Base-by-base conservation (phyloP, 371 early-diverging fungal species). In the Chytridiales sp. region DNA sequence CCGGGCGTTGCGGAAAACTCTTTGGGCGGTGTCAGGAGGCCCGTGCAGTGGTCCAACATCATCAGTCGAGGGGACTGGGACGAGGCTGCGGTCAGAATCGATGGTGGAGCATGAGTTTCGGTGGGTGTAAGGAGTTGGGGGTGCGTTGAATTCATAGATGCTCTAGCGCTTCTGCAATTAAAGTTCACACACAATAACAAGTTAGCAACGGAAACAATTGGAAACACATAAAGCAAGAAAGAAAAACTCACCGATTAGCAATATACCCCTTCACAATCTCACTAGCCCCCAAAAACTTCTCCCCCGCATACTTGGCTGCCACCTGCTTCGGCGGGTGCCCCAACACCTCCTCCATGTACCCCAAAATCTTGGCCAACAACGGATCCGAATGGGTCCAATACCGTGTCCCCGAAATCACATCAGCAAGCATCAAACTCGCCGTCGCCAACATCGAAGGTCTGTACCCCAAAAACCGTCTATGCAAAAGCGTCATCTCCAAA, bases 401-500 rank as follows among this genome's bases (percentile, higher is more conserved):
- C 13, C 58, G 42, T 4, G 46, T 41, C 41, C 47, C 48, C 19
- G 26, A 32, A 21, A 59, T 26, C 1, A 17, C 24, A 9, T 70
- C 71, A 1, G 70, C 70, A 13, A 73, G 54, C 27, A 50, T 41
- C 21, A 78, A 56, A 35, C 62, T 47, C 8, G 74, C 68, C 34
- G 39, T 47, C 13, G 83, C 79, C n/a, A 79, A 47, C 19, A 80
- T 40, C 47, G 75, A 77, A 15, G 81, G 74, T 4, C 68, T 49
- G 39, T 69, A 73, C 30, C 38, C 59, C 22, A 78, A 29, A 56
- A 79, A 82, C 34, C 73, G 42, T 22, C 75, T 62, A 49, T 77
- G 70, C 8, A 83, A 61, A 3, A 76, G 47, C 31, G 79, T 62
- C 5, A 81, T 43, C 59, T 87, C 87, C 59, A 84, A 65, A 43